These are phyloP conservation scores for Cadophora gregata DNA, from an alignment of 2,329 filamentous ascomycete genomes.

Conservation along the genomic window DNA sequence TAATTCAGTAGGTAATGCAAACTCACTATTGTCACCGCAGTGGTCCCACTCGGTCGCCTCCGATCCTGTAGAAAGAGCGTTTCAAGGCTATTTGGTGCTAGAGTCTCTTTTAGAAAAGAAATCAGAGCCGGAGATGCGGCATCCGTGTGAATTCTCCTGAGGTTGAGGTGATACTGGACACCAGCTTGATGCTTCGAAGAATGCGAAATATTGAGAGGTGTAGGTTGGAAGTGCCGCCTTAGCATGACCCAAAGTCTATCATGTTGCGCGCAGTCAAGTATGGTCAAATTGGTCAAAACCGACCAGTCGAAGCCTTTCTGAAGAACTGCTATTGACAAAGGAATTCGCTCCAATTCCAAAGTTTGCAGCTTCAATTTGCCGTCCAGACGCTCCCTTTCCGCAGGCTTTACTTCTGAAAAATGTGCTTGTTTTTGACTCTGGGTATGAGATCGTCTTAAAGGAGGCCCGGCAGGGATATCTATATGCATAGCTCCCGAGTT, in stretches of 20 bases:
- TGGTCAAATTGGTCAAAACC: conserved; percentile 71
- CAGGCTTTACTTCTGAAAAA: conserved; percentile 35
- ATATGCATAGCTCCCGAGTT: conserved; percentile 15
- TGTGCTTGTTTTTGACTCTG: conserved; percentile 37
- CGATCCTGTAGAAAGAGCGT: conserved; percentile 77
- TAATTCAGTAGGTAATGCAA: not conserved
- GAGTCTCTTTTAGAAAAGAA: conserved; percentile 75
- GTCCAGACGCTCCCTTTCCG: conserved; percentile 52
- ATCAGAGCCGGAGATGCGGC: conserved; percentile 72
- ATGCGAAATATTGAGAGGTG: conserved; percentile 36
- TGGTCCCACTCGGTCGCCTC: conserved; percentile 54
- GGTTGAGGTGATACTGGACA: conserved; percentile 64
- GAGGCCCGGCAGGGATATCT: conserved; percentile 29
- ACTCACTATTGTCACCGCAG: conserved; percentile 59
- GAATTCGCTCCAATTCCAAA: conserved; percentile 76
- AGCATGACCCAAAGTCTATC: conserved; percentile 78
- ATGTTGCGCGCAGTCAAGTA: conserved; percentile 75
- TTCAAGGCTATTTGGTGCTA: conserved; percentile 81
- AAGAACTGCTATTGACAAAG: conserved; percentile 74
- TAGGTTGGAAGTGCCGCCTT: conserved; percentile 63
- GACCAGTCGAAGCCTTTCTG: conserved; percentile 78
- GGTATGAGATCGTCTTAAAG: conserved; percentile 37
- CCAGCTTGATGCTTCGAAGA: conserved; percentile 42
- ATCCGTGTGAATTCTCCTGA: conserved; percentile 80
- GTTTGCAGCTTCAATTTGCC: conserved; percentile 70